Base-by-base conservation (phyloP, 2,329 filamentous ascomycete species). In the Venturia carpophila region DNA sequence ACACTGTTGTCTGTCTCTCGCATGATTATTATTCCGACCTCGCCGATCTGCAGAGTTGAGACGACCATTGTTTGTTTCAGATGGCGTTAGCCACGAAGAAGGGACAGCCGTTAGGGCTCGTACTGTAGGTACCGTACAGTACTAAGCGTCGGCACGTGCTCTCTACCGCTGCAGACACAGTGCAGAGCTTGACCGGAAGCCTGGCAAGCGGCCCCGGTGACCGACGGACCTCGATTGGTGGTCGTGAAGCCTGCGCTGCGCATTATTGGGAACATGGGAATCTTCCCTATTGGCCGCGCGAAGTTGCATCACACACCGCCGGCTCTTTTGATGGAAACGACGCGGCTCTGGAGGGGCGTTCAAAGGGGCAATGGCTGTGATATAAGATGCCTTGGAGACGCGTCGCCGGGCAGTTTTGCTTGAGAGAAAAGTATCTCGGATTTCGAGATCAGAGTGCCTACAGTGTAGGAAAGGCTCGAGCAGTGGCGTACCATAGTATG, bases 221-320 rank as follows among this genome's bases (percentile, higher is more conserved):
- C 27, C 10, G 37, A n/a, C n/a, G 30, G n/a, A 37, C 30, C 13
- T 56, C 13, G 17, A 56, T 56, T 56, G 49, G 49, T 30, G 6
- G 10, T 24, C 19, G 27, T 56, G 15, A 37, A 34, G 49, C 49
- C 49, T 34, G 49, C 49, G 30, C 34, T 1, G 15, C 15, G 21
- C 6, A 30, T 10, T 55, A 10, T 34, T 34, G 3, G 17, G 49
- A 34, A 34, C 49, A 55, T 34, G 49, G 49, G 3, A 27, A 56
- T 37, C 9, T 27, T n/a, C 15, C 52, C 52, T 37, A 58, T 58
- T 58, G 52, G 52, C 30, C 30, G 27, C 30, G 52, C 52, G 52
- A 19, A 34, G 49, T 37, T 37, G 52, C 52, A 58, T 56, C 49
- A 34, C 52, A 58, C 52, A 58, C 52, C 52, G 52, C 52, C 52